phyloP scores from a whole-genome alignment of 2,329 filamentous ascomycete genomes.

The Ascocoryne sarcoides region DNA sequence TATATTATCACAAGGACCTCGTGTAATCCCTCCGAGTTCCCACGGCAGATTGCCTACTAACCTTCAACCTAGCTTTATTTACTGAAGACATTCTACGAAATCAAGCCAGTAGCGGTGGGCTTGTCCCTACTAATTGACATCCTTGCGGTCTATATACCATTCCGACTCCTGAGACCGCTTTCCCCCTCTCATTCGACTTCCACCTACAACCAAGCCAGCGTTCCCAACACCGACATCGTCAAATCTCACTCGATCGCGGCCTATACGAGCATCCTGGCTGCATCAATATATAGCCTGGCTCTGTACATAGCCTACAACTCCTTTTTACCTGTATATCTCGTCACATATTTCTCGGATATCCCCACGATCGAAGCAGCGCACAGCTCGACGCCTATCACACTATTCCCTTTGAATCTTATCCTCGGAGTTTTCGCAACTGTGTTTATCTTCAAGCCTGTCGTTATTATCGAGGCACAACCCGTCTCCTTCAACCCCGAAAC shows the following conservation, averaged over 20 bases:
- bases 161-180: conserved; percentile 62
- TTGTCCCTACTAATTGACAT: conserved; percentile 60
- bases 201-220: conserved; percentile 30
- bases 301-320: conserved; percentile 61
- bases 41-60: conserved; percentile 2
- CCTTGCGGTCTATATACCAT: conserved; percentile 61
- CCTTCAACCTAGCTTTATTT: conserved; percentile 58
- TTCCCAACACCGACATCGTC: conserved; percentile 56
- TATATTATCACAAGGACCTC: conserved; percentile 65
- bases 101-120: conserved; percentile 52
- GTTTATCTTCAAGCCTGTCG: conserved; percentile 68
- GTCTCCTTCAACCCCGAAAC: conserved; percentile 53
- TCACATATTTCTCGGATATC: conserved; percentile 66
- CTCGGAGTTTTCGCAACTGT: conserved; percentile 63
- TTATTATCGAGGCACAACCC: conserved; percentile 43
- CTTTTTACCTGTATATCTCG: conserved; percentile 63
- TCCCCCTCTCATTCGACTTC: conserved; percentile 53
- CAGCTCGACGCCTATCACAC: conserved; percentile 48
- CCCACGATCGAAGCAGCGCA: conserved; percentile 61
- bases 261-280: conserved; percentile 59
- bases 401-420: conserved; percentile 47
- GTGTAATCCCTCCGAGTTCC: conserved; percentile 34
- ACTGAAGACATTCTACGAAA: conserved; percentile 66
- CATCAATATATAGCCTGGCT: conserved; percentile 65
- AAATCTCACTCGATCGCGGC: conserved; percentile 52